A percentile compares a stretch with the other conserved stretches of the same genome.
phyloP scores from a whole-genome alignment of 1,284 basidiomycete species.

The Rhodotorula mucilaginosa region DNA sequence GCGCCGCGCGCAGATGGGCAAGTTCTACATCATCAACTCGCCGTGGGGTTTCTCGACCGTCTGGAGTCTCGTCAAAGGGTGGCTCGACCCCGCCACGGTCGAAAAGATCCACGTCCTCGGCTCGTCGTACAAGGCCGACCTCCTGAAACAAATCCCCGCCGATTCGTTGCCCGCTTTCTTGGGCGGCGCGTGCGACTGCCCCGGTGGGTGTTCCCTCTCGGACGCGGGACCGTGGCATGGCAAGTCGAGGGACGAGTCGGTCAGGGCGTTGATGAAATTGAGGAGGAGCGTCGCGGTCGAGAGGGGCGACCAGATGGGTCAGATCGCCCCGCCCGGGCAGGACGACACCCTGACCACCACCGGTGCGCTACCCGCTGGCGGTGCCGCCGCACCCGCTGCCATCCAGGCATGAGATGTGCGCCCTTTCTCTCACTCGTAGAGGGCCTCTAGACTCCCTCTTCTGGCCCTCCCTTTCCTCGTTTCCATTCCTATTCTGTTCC shows the following conservation, averaged over 20 bases:
- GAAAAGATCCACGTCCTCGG: constrained; percentile 85
- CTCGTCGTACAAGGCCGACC: constrained; percentile 59
- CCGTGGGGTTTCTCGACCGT: constrained; percentile 88
- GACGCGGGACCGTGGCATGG: constrained; percentile 92
- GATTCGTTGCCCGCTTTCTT: constrained; percentile 82
- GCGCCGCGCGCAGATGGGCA: constrained; percentile 47
- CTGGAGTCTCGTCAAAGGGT: constrained; percentile 86
- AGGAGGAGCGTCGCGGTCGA: constrained; percentile 28
- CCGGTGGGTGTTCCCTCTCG: constrained; percentile 77
- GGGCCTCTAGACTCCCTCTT: background rate
- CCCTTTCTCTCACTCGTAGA: too few species aligned
- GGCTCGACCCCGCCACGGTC: constrained; percentile 93
- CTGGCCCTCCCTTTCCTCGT: too few species aligned
- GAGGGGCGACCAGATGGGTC: constrained; percentile 17
- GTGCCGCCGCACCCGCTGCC: background rate
- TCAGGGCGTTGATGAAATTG: constrained; percentile 17
- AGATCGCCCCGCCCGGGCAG: constrained; percentile 26
- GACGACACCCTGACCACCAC: background rate
- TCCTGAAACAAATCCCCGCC: constrained; percentile 74
- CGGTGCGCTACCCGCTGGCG: background rate
- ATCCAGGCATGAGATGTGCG: background rate
- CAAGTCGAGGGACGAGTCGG: constrained; percentile 29
- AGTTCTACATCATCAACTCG: constrained; percentile 53
- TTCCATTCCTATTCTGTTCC: background rate
- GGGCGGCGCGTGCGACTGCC: constrained; percentile 78